Conservation (phyloP, 2,329 filamentous ascomycete species). For the Shiraia sp. region DNA sequence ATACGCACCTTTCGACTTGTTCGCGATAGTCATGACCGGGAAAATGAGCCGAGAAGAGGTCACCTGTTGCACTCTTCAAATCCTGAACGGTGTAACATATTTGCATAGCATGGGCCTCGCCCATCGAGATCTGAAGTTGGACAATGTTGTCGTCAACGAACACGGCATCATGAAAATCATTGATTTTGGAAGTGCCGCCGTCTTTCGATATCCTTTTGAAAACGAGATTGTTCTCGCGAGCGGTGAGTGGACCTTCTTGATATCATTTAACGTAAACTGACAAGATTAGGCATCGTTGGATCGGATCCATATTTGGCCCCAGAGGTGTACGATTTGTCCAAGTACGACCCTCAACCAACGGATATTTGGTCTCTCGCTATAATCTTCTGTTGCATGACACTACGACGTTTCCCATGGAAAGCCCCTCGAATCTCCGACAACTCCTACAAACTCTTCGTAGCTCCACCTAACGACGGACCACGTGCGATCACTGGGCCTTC, state of each 20-base stretch:
- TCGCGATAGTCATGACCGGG: constrained; percentile 98
- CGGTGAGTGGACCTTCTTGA: constrained; percentile 59
- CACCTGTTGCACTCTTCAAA: constrained; percentile 89
- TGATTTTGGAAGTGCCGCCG: constrained; percentile 95
- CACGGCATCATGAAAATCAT: constrained; percentile 99
- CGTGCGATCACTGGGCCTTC: constrained; percentile 36
- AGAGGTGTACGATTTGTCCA: constrained; percentile 91
- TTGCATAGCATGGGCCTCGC: constrained; percentile 93
- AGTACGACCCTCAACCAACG: constrained; percentile 90
- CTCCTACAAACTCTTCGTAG: constrained; percentile 90
- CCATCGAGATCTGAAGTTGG: constrained; percentile 92
- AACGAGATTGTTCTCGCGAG: constrained; percentile 79
- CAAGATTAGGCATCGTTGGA: constrained; percentile 67
- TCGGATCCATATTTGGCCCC: constrained; percentile 97
- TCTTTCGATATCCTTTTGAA: constrained; percentile 97
- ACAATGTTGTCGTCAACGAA: constrained; percentile 97
- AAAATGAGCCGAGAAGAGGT: constrained; percentile 94
- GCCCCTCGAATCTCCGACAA: constrained; percentile 89
- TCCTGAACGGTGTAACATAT: constrained; percentile 91
- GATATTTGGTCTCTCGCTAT: constrained; percentile 99
- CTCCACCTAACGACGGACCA: constrained; percentile 67
- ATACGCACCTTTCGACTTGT: constrained; percentile 92
- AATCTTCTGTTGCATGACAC: constrained; percentile 98
- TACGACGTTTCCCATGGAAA: constrained; percentile 96
- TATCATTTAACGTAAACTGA: constrained; percentile 16